phyloP scores from a whole-genome alignment of 768 basidiomycete species.

The Rubroboletus satanas region DNA sequence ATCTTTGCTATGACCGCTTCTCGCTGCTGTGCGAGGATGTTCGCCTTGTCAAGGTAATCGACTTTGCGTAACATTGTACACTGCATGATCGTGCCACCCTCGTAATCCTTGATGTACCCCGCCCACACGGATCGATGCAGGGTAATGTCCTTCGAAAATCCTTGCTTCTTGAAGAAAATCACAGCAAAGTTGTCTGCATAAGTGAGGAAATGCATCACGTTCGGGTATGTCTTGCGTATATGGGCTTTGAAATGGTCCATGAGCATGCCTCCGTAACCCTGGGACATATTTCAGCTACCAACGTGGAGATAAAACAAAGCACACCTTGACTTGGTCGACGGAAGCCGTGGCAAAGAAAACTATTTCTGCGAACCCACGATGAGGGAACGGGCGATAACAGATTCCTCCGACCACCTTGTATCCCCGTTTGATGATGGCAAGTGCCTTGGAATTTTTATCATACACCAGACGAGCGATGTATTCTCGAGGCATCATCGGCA shows the following conservation, averaged over 20 bases:
- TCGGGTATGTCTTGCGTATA: conserved; percentile 75
- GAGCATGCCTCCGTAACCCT: conserved; percentile 97
- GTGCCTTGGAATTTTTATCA: conserved; percentile 84
- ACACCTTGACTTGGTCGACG: conserved; percentile 94
- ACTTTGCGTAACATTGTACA: conserved; percentile 93
- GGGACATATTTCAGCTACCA: background rate
- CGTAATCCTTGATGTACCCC: conserved; percentile 99
- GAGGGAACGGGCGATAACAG: conserved; percentile 93
- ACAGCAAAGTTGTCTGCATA: conserved; percentile 99
- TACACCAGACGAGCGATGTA: conserved; percentile 96
- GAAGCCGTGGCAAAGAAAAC: conserved; percentile 98
- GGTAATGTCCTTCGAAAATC: conserved; percentile 95
- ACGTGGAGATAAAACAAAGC: conserved; percentile 11
- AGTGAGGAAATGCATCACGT: conserved; percentile 92
- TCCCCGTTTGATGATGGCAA: conserved; percentile 94
- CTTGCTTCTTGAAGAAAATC: conserved; percentile 99
- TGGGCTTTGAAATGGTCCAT: conserved; percentile 99
- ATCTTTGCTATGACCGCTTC: conserved; percentile 90
- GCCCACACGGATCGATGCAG: conserved; percentile 92
- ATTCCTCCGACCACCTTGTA: conserved; percentile 97
- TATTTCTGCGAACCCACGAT: conserved; percentile 94
- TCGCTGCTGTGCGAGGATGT: conserved; percentile 74
- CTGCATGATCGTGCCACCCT: conserved; percentile 98
- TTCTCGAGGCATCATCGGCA: conserved; percentile 98
- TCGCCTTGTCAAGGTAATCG: conserved; percentile 79